Evolutionary conservation across 306 rosid species (phyloP), one percentile per base, ranked within the genome.

Genomic region (Elaeagnus macrophylla): DNA sequence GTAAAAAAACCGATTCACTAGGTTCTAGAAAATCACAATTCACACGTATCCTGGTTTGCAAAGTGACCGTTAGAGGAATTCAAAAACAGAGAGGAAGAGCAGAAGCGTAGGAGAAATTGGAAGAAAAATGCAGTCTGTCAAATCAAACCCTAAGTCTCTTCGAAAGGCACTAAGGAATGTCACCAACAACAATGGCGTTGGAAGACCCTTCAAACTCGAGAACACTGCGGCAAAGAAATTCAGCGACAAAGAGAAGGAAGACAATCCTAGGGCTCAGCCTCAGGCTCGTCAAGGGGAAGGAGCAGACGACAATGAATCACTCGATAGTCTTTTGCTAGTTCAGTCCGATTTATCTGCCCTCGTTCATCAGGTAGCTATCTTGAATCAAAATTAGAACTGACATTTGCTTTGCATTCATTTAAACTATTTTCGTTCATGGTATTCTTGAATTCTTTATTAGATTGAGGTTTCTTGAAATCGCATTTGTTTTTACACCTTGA

Each of bases 331-430:
- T 48, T 66, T 81, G 41, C 73, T 76, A 12, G 62, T 81, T 64
- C 89, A 79, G 41, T 76, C 96, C 44, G 81, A 86, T 57, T 67
- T 91, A 48, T 82, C 87, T 10, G 37, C 80, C 60, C 63, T 84
- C 59, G 46, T 79, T 61, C 59, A 64, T 48, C 81, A 86, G 94
- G 97, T 81, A n/a, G 8, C 20, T 11, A 13, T 53, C 40, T 59
- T 11, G 11, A 66, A 36, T 51, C 15, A 17, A 2, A 45, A 45
- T 45, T 13, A 9, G 9, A 45, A 45, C 49, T 12, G 16, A 45
- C n/a, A 12, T 12, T 44, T 12, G 14, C 48, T n/a, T 45, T 14
- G 32, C 5, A 25, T 25, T 25, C 32, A 25, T 25, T 25, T 25
- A 5, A 25, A 25, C 32, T 25, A 25, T 25, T 25, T 25, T 25